Conservation (phyloP, 208 protist species). For the Angomonas deanei region DNA sequence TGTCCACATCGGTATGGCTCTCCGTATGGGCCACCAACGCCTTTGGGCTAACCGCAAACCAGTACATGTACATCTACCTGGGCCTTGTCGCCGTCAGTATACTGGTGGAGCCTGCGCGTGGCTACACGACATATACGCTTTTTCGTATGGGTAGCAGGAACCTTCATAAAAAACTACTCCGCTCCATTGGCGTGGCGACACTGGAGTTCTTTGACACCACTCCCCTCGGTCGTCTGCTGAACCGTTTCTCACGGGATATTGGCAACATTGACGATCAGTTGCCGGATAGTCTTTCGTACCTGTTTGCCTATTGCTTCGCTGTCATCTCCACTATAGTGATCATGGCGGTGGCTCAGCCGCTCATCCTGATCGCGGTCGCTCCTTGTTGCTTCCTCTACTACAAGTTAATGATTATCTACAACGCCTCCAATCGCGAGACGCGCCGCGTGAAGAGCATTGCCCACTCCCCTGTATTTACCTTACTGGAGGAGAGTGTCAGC, state of each 20-base stretch:
- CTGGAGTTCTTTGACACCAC: conserved; percentile 94
- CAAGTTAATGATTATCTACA: conserved; percentile 87
- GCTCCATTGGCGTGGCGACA: conserved; percentile 37
- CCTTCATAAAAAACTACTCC: conserved; percentile 52
- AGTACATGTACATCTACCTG: conserved; percentile 46
- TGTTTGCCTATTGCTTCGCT: conserved; percentile 51
- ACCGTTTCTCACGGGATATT: conserved; percentile 93
- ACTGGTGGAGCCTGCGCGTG: conserved; percentile 33
- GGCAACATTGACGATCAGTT: conserved; percentile 65
- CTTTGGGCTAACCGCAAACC: conserved; percentile 7
- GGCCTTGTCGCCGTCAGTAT: conserved; percentile 23
- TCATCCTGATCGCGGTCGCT: conserved; percentile 38
- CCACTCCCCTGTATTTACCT: conserved; percentile 89
- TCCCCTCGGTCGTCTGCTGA: conserved; percentile 91
- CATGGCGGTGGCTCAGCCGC: conserved; percentile 35
- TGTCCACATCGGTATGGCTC: conserved; percentile 40
- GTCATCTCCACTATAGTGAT: conserved; percentile 48
- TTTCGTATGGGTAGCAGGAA: conserved; percentile 27
- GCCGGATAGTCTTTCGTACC: conserved; percentile 43
- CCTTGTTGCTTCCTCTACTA: conserved; percentile 81
- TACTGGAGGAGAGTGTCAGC: conserved; percentile 89
- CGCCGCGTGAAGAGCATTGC: conserved; percentile 83
- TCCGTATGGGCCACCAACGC: conserved; percentile 49
- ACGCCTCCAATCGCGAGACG: conserved; percentile 72
- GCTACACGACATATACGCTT: conserved; percentile 20